These are phyloP conservation scores for Serendipita sp. DNA, from an alignment of 768 basidiomycete genomes.

Conservation along the genomic window DNA sequence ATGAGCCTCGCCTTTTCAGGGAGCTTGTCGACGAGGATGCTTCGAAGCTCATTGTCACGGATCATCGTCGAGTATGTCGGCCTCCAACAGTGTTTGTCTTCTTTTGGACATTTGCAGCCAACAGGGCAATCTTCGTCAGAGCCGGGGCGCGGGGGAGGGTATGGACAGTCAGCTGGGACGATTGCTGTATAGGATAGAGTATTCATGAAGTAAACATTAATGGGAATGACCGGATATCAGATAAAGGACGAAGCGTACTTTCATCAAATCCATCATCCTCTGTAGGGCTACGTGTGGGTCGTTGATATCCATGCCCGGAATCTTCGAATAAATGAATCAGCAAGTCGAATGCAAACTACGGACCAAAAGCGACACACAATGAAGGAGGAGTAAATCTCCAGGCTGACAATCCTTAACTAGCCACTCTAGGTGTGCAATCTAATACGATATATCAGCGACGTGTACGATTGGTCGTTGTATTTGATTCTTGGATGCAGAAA, in stretches of 20 bases:
- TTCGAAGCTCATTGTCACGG: background rate
- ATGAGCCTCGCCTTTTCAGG: background rate
- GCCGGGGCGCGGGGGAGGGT: background rate
- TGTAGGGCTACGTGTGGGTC: background rate
- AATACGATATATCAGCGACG: background rate
- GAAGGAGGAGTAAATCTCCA: background rate
- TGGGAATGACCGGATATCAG: too few species aligned
- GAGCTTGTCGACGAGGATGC: background rate
- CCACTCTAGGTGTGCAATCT: background rate
- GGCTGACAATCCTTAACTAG: background rate
- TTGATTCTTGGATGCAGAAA: background rate
- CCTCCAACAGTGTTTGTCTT: background rate
- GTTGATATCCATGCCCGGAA: background rate
- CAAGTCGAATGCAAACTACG: background rate
- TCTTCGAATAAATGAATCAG: background rate
- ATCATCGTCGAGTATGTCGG: background rate
- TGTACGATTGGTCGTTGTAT: background rate
- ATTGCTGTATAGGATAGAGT: background rate
- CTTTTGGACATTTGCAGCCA: background rate
- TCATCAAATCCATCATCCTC: background rate
- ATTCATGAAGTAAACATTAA: background rate
- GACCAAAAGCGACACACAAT: background rate
- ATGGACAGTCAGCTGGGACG: background rate
- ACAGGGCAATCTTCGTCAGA: background rate
- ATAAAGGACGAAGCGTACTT: background rate